A percentile compares a stretch with the other conserved stretches of the same genome.
phyloP scores from a whole-genome alignment of 495 filamentous ascomycete species.

The Penicillium lividum region DNA sequence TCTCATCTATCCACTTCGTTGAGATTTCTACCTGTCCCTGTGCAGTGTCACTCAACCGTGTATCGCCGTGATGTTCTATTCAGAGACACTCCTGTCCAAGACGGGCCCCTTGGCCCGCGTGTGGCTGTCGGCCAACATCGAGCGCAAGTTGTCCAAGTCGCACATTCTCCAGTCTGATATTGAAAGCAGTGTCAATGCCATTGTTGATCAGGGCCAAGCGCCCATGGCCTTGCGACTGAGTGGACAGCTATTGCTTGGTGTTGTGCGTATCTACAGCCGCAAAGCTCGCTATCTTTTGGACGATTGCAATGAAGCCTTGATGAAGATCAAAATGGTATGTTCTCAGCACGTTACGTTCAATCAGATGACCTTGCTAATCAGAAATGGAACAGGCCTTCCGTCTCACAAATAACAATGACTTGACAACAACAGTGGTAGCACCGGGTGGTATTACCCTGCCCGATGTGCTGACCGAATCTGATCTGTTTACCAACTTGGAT shows the following conservation, averaged over 20 bases:
- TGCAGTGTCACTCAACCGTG: constrained; percentile 7
- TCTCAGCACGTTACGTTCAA: constrained; percentile 1
- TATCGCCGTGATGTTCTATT: constrained; percentile 84
- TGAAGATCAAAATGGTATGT: constrained; percentile 96
- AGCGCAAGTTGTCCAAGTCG: constrained; percentile 95
- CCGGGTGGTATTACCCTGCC: constrained; percentile 74
- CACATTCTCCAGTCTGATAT: constrained; percentile 92
- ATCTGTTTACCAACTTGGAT: constrained; percentile 76
- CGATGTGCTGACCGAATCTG: constrained; percentile 85
- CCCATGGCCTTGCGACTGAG: constrained; percentile 93
- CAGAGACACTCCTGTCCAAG: constrained; percentile 92
- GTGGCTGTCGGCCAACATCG: constrained; percentile 96
- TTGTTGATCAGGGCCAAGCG: constrained; percentile 90
- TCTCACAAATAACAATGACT: constrained; percentile 75
- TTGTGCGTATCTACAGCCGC: constrained; percentile 94
- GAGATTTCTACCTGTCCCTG: constrained; percentile 13
- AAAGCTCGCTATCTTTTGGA: constrained; percentile 95
- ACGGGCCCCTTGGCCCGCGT: constrained; percentile 95
- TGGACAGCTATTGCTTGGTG: constrained; percentile 90
- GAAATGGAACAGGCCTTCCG: constrained; percentile 63
- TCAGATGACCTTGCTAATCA: constrained; percentile 27
- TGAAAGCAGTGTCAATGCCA: constrained; percentile 88
- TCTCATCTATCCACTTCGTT: constrained; percentile 22
- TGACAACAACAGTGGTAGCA: constrained; percentile 68
- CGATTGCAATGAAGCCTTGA: constrained; percentile 93